These are phyloP conservation scores for Cupressus sempervirens DNA, from an alignment of 75 land plant genomes.

Conservation along the genomic window DNA sequence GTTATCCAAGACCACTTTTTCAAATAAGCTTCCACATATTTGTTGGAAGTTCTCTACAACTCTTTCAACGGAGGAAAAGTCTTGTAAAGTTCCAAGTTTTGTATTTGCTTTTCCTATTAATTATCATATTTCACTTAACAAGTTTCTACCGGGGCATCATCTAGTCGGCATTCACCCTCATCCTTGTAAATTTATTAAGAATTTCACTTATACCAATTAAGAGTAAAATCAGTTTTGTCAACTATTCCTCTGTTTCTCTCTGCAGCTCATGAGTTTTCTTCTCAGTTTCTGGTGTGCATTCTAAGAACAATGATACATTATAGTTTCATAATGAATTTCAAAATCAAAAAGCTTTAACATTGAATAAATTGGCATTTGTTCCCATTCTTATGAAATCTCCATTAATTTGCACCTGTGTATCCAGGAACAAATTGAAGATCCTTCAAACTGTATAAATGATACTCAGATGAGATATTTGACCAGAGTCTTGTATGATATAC, in stretches of 20 bases:
- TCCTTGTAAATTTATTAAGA: neutral
- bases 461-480: neutral
- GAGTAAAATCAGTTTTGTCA: neutral
- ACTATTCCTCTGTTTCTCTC: neutral
- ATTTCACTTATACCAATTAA: neutral
- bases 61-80: neutral
- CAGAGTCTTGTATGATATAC: neutral
- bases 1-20: neutral
- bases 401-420: neutral
- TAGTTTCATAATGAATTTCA: neutral
- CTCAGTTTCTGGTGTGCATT: neutral
- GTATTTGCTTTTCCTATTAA: neutral
- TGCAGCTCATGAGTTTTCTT: neutral
- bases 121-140: too few species aligned
- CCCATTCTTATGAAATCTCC: neutral
- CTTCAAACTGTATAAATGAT: neutral
- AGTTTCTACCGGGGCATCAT: too few species aligned
- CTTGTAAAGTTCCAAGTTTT: too few species aligned
- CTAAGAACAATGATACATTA: neutral
- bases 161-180: neutral
- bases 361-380: neutral
- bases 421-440: neutral
- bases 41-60: neutral
- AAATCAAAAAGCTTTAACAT: neutral
- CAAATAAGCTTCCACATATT: neutral